Base-by-base conservation (phyloP, 768 basidiomycete species). In the Mycena latifolia region DNA sequence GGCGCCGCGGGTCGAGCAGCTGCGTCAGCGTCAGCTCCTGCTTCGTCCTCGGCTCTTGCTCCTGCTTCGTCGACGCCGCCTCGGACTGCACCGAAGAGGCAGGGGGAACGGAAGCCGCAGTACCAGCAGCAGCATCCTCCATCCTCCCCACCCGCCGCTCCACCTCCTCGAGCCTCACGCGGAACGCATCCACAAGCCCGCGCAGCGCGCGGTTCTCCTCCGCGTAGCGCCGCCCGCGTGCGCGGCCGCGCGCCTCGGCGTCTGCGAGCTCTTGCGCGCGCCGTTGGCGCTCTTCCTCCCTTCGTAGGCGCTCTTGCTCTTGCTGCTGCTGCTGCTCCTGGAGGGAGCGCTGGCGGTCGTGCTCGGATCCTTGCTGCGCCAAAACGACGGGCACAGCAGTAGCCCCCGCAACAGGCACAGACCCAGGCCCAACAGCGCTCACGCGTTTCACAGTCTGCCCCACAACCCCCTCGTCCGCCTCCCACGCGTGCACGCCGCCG, bases 121-220 rank as follows among this genome's bases (percentile, higher is more conserved):
- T 10, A 46, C 8, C 45, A 0, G 39, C 48, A n/a, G 46, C 59
- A 25, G 39, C 51, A 9, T 12, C 62, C 61, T 73, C 66, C 74
- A 75, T 69, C n/a, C 46, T 67, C 39, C 54, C 71, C 17, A 75
- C 71, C 55, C 51, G 47, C 61, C 64, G 55, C 65, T 75, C 74
- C 14, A 70, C 69, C 55, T 73, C 72, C 54, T 71, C 72, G 22
- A 75, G 50, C 29, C 71, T 22, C 33, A n/a, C 39, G 22, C 54
- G 63, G 58, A 73, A 75, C 43, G 48, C 60, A 46, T 72, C 71
- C 39, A 73, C 58, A 52, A 69, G 15, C 25, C 25, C 43, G 7
- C 65, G 18, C 31, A 69, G 56, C 27, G 56, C 67, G n/a, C 51
- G 51, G 29, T 63, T 39, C 41, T 71, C 69, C 43, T 29, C 37